Evolutionary conservation across 441 rosid species (phyloP).

Genomic region (Gossypium davidsonii): DNA sequence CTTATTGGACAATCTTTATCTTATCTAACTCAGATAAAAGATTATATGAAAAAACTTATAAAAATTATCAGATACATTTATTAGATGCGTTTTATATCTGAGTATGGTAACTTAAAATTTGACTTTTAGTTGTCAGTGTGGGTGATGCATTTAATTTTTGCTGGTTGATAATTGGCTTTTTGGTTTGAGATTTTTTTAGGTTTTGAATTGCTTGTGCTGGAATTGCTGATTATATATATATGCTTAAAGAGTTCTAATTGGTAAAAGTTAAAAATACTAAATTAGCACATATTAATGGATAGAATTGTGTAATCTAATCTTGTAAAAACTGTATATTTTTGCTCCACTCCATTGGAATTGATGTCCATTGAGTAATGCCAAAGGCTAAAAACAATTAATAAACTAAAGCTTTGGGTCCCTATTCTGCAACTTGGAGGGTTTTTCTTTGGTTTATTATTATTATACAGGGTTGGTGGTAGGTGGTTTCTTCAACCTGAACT

Average conservation of each 20-base stretch:
- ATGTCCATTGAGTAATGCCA: background rate
- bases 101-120: background rate
- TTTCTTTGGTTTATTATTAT: background rate
- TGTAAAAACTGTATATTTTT: background rate
- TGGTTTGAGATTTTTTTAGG: background rate
- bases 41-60: too few species aligned
- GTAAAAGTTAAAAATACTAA: too few species aligned
- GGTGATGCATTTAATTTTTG: constrained; percentile 1
- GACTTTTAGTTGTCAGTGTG: constrained; percentile 21
- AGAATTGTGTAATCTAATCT: too few species aligned
- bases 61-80: too few species aligned
- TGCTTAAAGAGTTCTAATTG: background rate
- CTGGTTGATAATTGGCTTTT: too few species aligned
- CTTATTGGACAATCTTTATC: too few species aligned
- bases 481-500: background rate
- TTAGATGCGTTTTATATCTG: too few species aligned
- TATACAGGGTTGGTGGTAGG: background rate
- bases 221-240: background rate
- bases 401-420: background rate
- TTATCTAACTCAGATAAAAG: too few species aligned
- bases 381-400: background rate
- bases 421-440: constrained; percentile 9
- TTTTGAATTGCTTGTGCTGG: background rate
- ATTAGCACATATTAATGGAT: too few species aligned
- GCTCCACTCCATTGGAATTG: background rate